Conservation (phyloP, 129 eudicot genomes). For the Tanacetum coccineum region DNA sequence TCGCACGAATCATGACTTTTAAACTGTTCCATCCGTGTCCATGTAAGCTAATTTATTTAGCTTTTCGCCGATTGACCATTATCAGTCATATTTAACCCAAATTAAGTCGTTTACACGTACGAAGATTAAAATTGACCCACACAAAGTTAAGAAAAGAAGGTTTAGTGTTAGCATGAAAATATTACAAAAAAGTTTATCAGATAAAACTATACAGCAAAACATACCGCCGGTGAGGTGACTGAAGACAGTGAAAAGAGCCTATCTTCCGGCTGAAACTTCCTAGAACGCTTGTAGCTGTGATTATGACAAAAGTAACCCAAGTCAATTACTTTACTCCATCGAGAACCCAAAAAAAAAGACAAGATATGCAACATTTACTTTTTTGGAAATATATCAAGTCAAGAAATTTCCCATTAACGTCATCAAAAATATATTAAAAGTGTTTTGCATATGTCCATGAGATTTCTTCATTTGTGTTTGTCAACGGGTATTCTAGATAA, state of each 20-base stretch:
- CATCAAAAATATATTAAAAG: neutral
- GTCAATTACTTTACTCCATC: neutral
- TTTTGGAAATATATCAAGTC: constrained; percentile 1
- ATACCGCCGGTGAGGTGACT: constrained; percentile 91
- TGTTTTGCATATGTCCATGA: neutral
- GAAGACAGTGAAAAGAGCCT: constrained; percentile 90
- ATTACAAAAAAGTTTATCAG: neutral
- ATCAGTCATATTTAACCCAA: neutral
- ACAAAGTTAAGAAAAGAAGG: neutral
- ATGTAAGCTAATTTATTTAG: neutral
- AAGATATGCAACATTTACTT: neutral
- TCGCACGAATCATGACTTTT: too few species aligned
- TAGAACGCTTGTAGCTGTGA: constrained; percentile 82
- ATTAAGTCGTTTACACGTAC: neutral
- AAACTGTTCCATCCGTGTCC: neutral
- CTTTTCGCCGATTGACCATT: neutral
- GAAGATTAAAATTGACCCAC: neutral
- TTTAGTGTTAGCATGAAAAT: neutral
- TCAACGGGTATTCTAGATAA: too few species aligned
- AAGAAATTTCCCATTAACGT: neutral
- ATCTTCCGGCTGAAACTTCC: constrained; percentile 95
- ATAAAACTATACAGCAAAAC: constrained; percentile 12
- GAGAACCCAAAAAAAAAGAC: neutral
- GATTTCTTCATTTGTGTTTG: neutral
- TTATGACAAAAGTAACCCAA: neutral